phyloP scores from a whole-genome alignment of 2,329 filamentous ascomycete genomes.

The Aspergillus spinulosporus region DNA sequence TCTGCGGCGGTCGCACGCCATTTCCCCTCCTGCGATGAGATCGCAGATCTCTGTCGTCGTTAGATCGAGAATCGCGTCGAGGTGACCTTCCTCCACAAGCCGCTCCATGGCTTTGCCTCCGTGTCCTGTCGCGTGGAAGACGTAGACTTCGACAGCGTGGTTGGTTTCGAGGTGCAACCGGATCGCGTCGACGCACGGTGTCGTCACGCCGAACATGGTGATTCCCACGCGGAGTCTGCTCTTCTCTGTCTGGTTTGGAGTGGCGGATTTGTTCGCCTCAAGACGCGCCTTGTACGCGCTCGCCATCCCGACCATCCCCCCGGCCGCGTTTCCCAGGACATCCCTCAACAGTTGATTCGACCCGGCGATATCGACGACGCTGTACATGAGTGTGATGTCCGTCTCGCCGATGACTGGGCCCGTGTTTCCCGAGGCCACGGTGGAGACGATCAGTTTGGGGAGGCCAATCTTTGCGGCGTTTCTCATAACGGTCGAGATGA shows the following conservation, averaged over 20 bases:
- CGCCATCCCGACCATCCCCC: conserved; percentile 62
- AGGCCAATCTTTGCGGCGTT: conserved; percentile 63
- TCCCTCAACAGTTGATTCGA: conserved; percentile 55
- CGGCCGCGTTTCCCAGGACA: conserved; percentile 57
- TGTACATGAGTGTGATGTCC: conserved; percentile 70
- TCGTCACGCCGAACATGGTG: conserved; percentile 76
- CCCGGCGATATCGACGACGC: conserved; percentile 69
- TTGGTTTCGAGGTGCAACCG: conserved; percentile 51
- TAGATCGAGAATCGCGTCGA: conserved; percentile 69
- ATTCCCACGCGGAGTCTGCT: conserved; percentile 51
- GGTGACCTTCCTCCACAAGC: conserved; percentile 55
- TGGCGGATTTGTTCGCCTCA: neutral
- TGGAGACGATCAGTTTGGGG: conserved; percentile 70
- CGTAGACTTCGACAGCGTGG: conserved; percentile 56
- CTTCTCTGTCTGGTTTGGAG: neutral
- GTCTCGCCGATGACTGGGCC: conserved; percentile 64
- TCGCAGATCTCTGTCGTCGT: conserved; percentile 71
- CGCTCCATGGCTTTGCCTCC: conserved; percentile 70
- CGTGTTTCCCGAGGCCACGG: conserved; percentile 67
- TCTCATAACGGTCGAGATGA: conserved; percentile 63
- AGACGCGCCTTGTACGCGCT: conserved; percentile 38
- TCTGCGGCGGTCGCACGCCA: conserved; percentile 59
- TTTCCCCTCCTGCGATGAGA: conserved; percentile 61
- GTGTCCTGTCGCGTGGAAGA: conserved; percentile 70
- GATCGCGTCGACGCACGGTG: conserved; percentile 61